Conservation (phyloP, 192 early-diverging fungal species). For the Phlyctochytrium arcticum region DNA sequence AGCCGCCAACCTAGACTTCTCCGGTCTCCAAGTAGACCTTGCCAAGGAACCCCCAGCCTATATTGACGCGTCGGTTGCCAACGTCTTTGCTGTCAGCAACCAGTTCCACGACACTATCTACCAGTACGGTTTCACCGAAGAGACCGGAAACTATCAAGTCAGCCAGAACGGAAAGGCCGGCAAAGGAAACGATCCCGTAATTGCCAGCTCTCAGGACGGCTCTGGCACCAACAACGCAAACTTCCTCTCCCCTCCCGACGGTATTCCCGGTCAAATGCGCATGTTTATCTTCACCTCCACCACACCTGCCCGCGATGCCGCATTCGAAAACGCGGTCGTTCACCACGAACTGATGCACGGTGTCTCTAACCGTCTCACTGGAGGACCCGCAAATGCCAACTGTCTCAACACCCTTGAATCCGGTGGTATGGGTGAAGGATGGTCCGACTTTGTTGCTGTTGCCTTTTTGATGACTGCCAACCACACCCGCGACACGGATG, state of each 20-base stretch:
- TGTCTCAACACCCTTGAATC: constrained; percentile 50
- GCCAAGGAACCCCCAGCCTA: constrained; percentile 6
- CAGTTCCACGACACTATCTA: constrained; percentile 61
- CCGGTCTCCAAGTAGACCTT: constrained; percentile 3
- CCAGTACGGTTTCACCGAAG: constrained; percentile 44
- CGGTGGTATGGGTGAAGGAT: constrained; percentile 67
- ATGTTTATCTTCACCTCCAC: constrained; percentile 49
- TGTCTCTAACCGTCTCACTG: constrained; percentile 59
- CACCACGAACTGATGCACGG: constrained; percentile 65
- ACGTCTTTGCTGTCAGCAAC: constrained; percentile 36
- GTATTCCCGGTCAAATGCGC: constrained; percentile 44
- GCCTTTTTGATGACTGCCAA: constrained; percentile 31
- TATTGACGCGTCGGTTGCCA: constrained; percentile 27
- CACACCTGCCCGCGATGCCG: constrained; percentile 53
- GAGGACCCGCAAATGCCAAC: constrained; percentile 60
- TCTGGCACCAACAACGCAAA: constrained; percentile 54
- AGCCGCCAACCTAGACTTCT: constrained; percentile 3
- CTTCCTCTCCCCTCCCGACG: constrained; percentile 59
- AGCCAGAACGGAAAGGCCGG: constrained; percentile 23
- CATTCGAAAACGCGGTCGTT: constrained; percentile 54
- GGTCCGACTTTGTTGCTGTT: constrained; percentile 53
- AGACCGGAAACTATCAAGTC: constrained; percentile 73
- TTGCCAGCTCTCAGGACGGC: constrained; percentile 45
- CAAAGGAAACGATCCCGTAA: constrained; percentile 20
- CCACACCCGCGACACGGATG: constrained; percentile 40